Base-by-base conservation (phyloP, 306 rosid genomes). In the Cicer judaicum region DNA sequence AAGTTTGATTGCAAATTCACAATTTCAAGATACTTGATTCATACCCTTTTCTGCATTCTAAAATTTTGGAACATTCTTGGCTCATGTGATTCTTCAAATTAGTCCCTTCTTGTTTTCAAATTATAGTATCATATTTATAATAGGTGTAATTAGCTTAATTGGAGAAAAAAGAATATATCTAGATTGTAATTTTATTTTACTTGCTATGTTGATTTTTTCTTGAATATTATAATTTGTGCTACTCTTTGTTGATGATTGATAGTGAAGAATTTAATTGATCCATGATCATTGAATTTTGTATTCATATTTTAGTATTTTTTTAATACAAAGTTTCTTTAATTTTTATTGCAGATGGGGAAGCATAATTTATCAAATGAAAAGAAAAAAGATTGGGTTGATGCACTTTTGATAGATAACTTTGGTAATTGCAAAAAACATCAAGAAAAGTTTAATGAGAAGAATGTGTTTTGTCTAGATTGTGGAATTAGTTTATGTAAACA, bases 381-480 rank as follows among this genome's bases (percentile, higher is more conserved):
- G 78, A 76, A 70, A 40, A 29, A 64, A 46, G 85, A 88, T 80
- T 93, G 98, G 98, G 80, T 93, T 56, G 71, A 40, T 42, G 73
- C 80, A 57, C 87, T 93, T 43, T 64, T 91, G 68, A 72, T 55
- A 7, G 70, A 82, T 52, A 64, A 70, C 77, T 93, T 88, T 76
- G 87, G 90, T 9, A 70, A 84, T n/a, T 91, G 98, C 69, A 81
- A 76, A 65, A 82, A 81, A n/a, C 98, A 93, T 68, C 74, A 54
- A 53, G 88, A 84, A 29, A 77, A 82, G 18, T 87, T 83, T 52
- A 89, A 84, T 34, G 92, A 89, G 83, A 89, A 74, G 82, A 91
- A 91, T 61, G 74, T 85, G 15, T 93, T 88, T 76, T 93, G 98
- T 80, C 52, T 93, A 63, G 97, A 91, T 39, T 93, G 97, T 72